Evolutionary conservation across 1,284 basidiomycete species (phyloP).

Genomic region (Tranzscheliella williamsii): DNA sequence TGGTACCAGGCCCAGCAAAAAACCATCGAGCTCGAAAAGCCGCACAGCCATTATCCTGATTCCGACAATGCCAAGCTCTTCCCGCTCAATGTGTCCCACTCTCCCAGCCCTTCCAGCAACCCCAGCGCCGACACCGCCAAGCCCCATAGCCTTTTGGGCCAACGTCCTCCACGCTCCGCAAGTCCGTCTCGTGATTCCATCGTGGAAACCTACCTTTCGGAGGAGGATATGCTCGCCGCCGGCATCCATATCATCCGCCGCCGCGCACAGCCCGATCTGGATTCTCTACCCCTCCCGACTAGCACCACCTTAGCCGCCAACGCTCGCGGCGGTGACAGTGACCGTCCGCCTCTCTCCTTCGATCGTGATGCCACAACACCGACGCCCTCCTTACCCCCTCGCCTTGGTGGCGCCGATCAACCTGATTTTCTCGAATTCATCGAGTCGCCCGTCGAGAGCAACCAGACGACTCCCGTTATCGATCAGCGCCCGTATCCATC

Average conservation of each 20-base stretch:
- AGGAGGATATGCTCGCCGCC: slow-evolving; percentile 35
- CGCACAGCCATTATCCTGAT: slow-evolving; percentile 1
- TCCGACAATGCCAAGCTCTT: slow-evolving; percentile 10
- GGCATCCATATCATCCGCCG: slow-evolving; percentile 37
- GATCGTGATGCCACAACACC: slow-evolving; percentile 1
- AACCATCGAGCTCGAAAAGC: slow-evolving; percentile 28
- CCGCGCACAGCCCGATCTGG: too few species aligned
- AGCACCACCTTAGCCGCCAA: too few species aligned
- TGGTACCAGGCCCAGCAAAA: slow-evolving; percentile 44
- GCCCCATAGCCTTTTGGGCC: too few species aligned
- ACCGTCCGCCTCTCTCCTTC: neutral
- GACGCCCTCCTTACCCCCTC: slow-evolving; percentile 10
- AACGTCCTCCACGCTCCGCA: too few species aligned
- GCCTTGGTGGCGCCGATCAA: slow-evolving; percentile 25
- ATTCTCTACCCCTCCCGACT: neutral
- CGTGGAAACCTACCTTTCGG: slow-evolving; percentile 22
- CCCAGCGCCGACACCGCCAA: neutral
- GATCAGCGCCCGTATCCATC: slow-evolving; percentile 11
- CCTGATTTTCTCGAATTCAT: slow-evolving; percentile 39
- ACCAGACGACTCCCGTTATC: slow-evolving; percentile 11
- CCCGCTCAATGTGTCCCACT: slow-evolving; percentile 19
- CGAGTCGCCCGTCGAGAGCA: slow-evolving; percentile 16
- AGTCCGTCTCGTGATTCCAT: slow-evolving; percentile 1
- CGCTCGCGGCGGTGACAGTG: too few species aligned
- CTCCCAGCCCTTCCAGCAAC: neutral